A percentile compares a stretch with the other conserved stretches of the same genome.
Conservation (phyloP, 2,329 filamentous ascomycete species). For the Venturia pyrina region DNA sequence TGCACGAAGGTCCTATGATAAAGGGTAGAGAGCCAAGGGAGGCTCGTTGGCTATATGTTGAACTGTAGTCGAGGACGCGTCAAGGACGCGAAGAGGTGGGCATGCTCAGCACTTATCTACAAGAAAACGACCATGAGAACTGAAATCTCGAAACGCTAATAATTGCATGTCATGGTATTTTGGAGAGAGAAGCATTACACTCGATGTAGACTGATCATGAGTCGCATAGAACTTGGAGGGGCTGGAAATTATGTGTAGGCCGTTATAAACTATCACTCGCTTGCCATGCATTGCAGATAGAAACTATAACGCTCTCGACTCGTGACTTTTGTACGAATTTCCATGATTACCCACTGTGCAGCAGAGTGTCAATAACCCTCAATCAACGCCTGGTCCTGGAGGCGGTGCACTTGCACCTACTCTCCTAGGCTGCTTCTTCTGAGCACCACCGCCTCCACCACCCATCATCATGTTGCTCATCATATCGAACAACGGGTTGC, state of each 20-base stretch:
- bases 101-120: too few species aligned
- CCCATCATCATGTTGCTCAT: slow-evolving; percentile 92
- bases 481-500: slow-evolving; percentile 94
- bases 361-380: background rate
- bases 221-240: too few species aligned
- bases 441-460: slow-evolving; percentile 47
- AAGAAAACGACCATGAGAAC: too few species aligned
- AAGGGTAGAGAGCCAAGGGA: background rate
- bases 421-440: slow-evolving; percentile 35
- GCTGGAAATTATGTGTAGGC: too few species aligned
- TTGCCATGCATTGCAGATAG: background rate
- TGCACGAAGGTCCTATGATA: background rate
- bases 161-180: too few species aligned
- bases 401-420: slow-evolving; percentile 25
- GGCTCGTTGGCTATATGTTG: background rate
- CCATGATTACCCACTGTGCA: background rate
- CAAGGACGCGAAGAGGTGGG: too few species aligned
- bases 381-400: background rate
- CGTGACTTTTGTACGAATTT: background rate
- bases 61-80: background rate
- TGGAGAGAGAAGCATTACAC: too few species aligned
- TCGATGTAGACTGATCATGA: too few species aligned
- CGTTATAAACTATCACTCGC: background rate
- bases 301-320: background rate
- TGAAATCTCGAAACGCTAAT: too few species aligned